phyloP scores from a whole-genome alignment of 192 early-diverging fungal species.

The Linnemannia schmuckeri region DNA sequence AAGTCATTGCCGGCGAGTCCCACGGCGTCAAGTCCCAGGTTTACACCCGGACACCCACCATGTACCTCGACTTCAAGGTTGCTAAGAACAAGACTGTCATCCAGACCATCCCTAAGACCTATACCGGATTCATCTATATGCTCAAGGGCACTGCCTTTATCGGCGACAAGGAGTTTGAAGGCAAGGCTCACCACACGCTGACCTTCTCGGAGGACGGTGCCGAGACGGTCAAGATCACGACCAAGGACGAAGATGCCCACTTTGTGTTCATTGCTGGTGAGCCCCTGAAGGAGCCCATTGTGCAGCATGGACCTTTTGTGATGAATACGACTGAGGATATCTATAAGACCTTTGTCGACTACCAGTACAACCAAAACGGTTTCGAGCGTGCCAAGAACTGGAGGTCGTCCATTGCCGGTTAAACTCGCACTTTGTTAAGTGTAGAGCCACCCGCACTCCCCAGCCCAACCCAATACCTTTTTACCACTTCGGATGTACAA shows the following conservation, averaged over 20 bases:
- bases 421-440: not conserved
- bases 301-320: constrained; percentile 76
- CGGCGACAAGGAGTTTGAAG: constrained; percentile 45
- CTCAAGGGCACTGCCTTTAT: constrained; percentile 40
- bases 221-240: constrained; percentile 32
- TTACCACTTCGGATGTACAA: not conserved
- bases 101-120: constrained; percentile 37
- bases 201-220: constrained; percentile 37
- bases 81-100: constrained; percentile 19
- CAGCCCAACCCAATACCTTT: not conserved
- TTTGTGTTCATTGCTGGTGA: constrained; percentile 59
- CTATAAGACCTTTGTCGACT: constrained; percentile 67
- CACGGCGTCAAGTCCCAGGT: constrained; percentile 32
- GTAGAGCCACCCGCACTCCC: not conserved
- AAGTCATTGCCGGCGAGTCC: constrained; percentile 54
- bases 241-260: constrained; percentile 35
- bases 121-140: constrained; percentile 44
- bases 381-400: constrained; percentile 73
- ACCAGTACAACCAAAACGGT: constrained; percentile 70
- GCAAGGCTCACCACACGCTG: constrained; percentile 12
- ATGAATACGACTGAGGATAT: constrained; percentile 74
- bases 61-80: constrained; percentile 46
- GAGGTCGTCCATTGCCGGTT: constrained; percentile 52
- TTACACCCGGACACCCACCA: constrained; percentile 43
- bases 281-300: constrained; percentile 66